A percentile compares a stretch with the other conserved stretches of the same genome.
These are phyloP conservation scores for Vanderwaltozyma tropicalis DNA, from an alignment of 805 yeast genomes.

Conservation along the genomic window DNA sequence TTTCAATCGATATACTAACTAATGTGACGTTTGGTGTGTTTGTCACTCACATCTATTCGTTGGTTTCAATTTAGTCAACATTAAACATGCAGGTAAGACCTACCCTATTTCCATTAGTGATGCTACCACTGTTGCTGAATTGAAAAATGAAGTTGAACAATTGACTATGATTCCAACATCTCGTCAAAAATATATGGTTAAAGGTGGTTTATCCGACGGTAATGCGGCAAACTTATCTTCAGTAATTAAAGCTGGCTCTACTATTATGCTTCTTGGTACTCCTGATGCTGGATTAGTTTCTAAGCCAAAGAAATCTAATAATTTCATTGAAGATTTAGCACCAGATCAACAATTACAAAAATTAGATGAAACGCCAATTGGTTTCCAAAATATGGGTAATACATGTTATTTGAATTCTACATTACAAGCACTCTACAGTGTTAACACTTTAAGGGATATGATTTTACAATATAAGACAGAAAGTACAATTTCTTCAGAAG, in stretches of 20 bases:
- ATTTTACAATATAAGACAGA: constrained; percentile 44
- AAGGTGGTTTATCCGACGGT: constrained; percentile 77
- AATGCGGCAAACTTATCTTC: constrained; percentile 30
- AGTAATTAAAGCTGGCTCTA: constrained; percentile 54
- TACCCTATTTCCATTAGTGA: constrained; percentile 36
- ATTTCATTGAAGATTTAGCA: constrained; percentile 61
- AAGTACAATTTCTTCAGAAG: constrained; percentile 19
- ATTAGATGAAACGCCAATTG: constrained; percentile 61
- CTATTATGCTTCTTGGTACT: constrained; percentile 85
- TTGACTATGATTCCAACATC: constrained; percentile 76
- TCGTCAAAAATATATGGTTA: constrained; percentile 82
- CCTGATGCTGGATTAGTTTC: constrained; percentile 53
- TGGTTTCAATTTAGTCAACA: constrained; percentile 25
- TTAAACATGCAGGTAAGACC: constrained; percentile 61
- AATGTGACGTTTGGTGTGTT: no score
- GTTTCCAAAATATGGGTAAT: constrained; percentile 88
- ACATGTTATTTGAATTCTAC: constrained; percentile 91
- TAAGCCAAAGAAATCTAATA: constrained; percentile 43
- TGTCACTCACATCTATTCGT: no score
- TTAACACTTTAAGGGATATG: constrained; percentile 59
- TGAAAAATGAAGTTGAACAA: constrained; percentile 59
- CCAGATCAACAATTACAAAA: constrained; percentile 27
- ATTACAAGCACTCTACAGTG: constrained; percentile 75
- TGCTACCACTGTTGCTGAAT: constrained; percentile 36
- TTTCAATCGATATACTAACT: no score